Conservation (phyloP, 2,329 filamentous ascomycete genomes). For the Colletotrichum spaethianum region DNA sequence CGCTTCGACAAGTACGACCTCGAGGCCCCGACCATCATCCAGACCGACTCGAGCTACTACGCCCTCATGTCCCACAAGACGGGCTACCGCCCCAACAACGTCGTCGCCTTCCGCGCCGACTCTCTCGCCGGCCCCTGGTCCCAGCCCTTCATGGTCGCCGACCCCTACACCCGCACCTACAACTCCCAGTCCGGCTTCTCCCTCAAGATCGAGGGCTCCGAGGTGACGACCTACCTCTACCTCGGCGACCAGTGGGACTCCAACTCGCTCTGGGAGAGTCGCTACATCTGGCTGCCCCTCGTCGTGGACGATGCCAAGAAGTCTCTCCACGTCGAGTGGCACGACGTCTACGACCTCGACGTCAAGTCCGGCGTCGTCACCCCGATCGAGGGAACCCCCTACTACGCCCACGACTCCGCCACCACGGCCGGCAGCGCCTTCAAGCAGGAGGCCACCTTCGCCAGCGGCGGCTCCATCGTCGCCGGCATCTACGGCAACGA, state of each 20-base stretch:
- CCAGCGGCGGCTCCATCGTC: constrained; percentile 59
- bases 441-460: constrained; percentile 68
- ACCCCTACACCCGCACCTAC: constrained; percentile 64
- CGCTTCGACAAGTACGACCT: constrained; percentile 73
- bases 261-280: constrained; percentile 67
- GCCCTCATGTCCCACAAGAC: constrained; percentile 75
- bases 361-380: constrained; percentile 64
- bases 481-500: constrained; percentile 68
- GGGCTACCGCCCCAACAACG: constrained; percentile 74
- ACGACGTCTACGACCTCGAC: constrained; percentile 68
- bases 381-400: constrained; percentile 62
- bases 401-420: constrained; percentile 58
- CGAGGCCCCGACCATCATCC: constrained; percentile 72
- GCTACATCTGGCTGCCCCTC: constrained; percentile 70
- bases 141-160: constrained; percentile 64
- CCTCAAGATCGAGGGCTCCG: constrained; percentile 62
- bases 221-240: constrained; percentile 65
- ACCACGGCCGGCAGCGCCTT: constrained; percentile 59
- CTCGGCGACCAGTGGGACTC: constrained; percentile 66
- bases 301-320: constrained; percentile 65
- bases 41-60: constrained; percentile 72
- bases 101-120: constrained; percentile 68
- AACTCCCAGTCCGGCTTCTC: constrained; percentile 67
- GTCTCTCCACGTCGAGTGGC: constrained; percentile 63
- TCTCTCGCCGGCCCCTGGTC: constrained; percentile 65